phyloP scores from a whole-genome alignment of 441 rosid genomes.

The Adansonia gregorii region DNA sequence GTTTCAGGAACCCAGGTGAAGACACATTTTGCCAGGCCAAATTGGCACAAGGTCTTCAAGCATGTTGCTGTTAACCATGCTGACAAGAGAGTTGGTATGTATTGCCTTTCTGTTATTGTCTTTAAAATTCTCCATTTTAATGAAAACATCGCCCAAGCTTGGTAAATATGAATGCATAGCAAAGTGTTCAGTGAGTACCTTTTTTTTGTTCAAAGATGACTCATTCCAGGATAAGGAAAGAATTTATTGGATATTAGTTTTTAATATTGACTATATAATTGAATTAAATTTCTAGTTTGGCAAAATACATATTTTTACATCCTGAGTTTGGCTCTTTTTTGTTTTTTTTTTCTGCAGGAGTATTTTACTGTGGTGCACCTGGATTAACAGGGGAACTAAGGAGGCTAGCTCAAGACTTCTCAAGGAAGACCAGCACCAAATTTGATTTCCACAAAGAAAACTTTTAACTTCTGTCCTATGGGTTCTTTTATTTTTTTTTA shows the following conservation, averaged over 20 bases:
- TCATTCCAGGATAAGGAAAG: too few species aligned
- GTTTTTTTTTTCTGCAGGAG: conserved; percentile 43
- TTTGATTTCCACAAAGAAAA: conserved; percentile 87
- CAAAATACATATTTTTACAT: neutral
- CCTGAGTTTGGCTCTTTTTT: neutral
- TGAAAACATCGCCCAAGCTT: neutral
- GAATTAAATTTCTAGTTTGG: too few species aligned
- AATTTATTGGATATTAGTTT: too few species aligned
- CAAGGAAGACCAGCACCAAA: conserved; percentile 70
- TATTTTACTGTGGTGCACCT: conserved; percentile 73
- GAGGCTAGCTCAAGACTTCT: conserved; percentile 61
- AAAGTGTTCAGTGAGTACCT: neutral
- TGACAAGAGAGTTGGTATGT: conserved; percentile 63
- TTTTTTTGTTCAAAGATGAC: too few species aligned
- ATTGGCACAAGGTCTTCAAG: conserved; percentile 77
- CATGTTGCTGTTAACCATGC: conserved; percentile 58
- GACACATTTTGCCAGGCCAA: conserved; percentile 74
- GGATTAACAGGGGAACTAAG: conserved; percentile 59
- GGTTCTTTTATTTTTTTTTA: neutral
- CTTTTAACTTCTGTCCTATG: conserved; percentile 36
- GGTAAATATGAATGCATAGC: too few species aligned
- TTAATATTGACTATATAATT: too few species aligned
- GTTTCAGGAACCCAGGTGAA: conserved; percentile 70
- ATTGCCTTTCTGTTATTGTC: neutral
- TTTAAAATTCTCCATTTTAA: neutral